phyloP scores from a whole-genome alignment of 257 asterid species.

The Scutellaria minor region DNA sequence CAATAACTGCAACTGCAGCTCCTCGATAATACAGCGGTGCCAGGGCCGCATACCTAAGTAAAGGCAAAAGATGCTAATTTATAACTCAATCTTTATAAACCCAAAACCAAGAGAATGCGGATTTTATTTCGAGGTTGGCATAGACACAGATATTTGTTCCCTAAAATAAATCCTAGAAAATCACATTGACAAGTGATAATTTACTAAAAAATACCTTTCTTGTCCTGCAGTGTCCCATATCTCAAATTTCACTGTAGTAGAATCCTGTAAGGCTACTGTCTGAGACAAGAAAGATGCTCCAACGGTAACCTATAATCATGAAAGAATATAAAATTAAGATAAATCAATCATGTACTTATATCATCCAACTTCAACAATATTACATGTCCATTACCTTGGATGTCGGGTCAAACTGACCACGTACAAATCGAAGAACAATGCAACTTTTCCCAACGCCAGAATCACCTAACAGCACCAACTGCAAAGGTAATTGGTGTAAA shows the following conservation, averaged over 20 bases:
- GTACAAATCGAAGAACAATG: conserved; percentile 96
- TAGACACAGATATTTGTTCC: not conserved
- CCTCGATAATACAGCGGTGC: conserved; percentile 92
- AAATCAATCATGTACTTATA: conserved; percentile 14
- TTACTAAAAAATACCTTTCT: conserved; percentile 66
- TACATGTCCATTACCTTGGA: conserved; percentile 65
- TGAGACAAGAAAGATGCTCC: conserved; percentile 97
- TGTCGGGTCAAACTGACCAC: conserved; percentile 98
- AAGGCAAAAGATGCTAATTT: conserved; percentile 29
- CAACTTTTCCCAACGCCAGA: conserved; percentile 99
- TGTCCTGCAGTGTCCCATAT: conserved; percentile 99
- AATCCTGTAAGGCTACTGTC: conserved; percentile 95
- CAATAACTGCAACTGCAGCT: conserved; percentile 89
- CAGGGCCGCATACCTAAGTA: conserved; percentile 76
- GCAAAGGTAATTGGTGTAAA: conserved; percentile 40
- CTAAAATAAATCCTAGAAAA: not conserved
- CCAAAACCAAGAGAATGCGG: not conserved
- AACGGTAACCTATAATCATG: conserved; percentile 72
- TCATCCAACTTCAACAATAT: conserved; percentile 10
- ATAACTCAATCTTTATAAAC: conserved; percentile 23
- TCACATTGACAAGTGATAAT: conserved; percentile 4
- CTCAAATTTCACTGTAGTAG: conserved; percentile 95
- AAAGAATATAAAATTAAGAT: conserved; percentile 25
- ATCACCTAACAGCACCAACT: conserved; percentile 95
- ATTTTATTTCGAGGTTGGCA: not conserved